These are phyloP conservation scores for Platanus orientalis DNA, from an alignment of 164 flowering plant species.

Conservation along the genomic window DNA sequence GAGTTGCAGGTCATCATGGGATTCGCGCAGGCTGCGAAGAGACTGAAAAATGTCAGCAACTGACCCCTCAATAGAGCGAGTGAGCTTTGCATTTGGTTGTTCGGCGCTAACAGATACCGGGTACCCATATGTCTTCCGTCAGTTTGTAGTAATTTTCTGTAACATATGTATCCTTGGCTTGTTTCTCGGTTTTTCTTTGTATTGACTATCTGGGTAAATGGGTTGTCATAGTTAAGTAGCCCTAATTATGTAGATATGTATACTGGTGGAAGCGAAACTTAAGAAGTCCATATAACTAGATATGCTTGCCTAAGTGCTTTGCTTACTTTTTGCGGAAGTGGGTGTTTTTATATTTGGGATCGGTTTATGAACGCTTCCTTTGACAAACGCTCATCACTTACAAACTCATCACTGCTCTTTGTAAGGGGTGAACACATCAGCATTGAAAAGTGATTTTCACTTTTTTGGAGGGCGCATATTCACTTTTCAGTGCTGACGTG, in stretches of 20 bases:
- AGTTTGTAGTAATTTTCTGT: conserved; percentile 24
- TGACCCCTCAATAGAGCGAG: conserved; percentile 24
- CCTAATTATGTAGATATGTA: conserved; percentile 35
- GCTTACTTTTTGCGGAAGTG: too few species aligned
- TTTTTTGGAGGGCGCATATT: too few species aligned
- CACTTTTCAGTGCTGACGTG: too few species aligned
- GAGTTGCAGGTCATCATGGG: conserved; percentile 90
- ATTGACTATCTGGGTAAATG: conserved; percentile 15
- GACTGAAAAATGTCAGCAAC: conserved; percentile 74
- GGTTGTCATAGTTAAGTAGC: conserved; percentile 15
- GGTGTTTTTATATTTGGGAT: too few species aligned
- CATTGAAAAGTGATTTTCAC: too few species aligned
- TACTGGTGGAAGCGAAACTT: too few species aligned
- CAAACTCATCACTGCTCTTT: too few species aligned
- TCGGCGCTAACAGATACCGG: conserved; percentile 37
- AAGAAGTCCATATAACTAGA: too few species aligned
- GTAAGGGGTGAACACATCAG: too few species aligned
- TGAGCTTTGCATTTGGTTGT: conserved; percentile 12
- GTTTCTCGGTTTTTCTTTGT: conserved; percentile 1
- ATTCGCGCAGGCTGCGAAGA: conserved; percentile 82
- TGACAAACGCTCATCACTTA: too few species aligned
- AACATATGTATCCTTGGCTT: conserved; percentile 33
- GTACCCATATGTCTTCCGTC: conserved; percentile 19
- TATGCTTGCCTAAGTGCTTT: too few species aligned
- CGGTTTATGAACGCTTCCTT: too few species aligned